Percentiles rank a stretch among this genome's conserved stretches.
Conservation (phyloP, 2,329 filamentous ascomycete genomes). For the Aschersonia sp. region DNA sequence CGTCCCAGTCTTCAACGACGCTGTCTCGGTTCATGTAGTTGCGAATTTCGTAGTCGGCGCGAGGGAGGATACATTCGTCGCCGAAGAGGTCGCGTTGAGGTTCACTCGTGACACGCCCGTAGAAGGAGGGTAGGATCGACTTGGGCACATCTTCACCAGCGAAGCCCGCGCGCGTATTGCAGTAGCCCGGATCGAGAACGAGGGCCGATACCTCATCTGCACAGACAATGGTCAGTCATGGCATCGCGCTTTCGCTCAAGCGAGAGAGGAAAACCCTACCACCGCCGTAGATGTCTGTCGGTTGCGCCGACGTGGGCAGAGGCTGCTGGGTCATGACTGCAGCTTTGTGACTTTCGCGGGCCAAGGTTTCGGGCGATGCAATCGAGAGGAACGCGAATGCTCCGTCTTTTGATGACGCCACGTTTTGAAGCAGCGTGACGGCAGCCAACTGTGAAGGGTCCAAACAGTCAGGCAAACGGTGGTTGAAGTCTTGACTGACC, state of each 20-base stretch:
- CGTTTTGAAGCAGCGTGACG: no score
- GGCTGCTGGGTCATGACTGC: conserved; percentile 40
- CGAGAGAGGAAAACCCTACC: conserved; percentile 23
- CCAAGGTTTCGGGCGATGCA: neutral
- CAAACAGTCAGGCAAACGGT: no score
- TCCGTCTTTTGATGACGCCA: neutral
- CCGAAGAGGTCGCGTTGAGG: conserved; percentile 56
- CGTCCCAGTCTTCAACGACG: conserved; percentile 93
- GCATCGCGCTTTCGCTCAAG: conserved; percentile 1
- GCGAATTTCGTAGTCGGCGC: conserved; percentile 63
- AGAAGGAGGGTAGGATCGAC: conserved; percentile 81
- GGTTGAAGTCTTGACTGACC: no score
- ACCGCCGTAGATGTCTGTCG: conserved; percentile 50
- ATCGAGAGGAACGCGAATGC: neutral
- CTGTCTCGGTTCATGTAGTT: conserved; percentile 88
- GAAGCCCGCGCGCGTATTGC: conserved; percentile 83
- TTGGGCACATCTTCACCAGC: conserved; percentile 97
- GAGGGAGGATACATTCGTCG: conserved; percentile 77
- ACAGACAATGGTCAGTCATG: neutral
- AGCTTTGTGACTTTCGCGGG: conserved; percentile 2
- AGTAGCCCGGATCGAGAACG: conserved; percentile 89
- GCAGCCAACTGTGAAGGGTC: no score
- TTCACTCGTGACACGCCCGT: conserved; percentile 45
- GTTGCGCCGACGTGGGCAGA: conserved; percentile 39
- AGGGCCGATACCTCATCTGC: conserved; percentile 94